phyloP scores from a whole-genome alignment of 805 yeast genomes.

The Ogataea corticis region DNA sequence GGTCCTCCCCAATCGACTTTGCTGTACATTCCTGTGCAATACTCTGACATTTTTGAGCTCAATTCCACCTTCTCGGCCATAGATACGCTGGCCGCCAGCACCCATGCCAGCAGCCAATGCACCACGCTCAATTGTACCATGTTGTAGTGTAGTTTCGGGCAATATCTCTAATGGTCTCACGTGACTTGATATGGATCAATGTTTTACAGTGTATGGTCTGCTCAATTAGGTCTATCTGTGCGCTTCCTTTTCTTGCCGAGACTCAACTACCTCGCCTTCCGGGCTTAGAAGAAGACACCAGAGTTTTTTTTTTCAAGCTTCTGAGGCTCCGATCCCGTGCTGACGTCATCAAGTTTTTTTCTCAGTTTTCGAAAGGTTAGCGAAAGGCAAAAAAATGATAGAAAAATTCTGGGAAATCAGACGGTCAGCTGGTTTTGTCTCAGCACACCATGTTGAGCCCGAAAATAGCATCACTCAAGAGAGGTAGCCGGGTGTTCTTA shows the following conservation, averaged over 20 bases:
- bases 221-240: too few species aligned
- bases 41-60: conserved; percentile 54
- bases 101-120: conserved; percentile 4
- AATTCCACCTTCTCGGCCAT: conserved; percentile 51
- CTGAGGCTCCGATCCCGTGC: not conserved
- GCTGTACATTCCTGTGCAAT: conserved; percentile 89
- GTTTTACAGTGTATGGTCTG: too few species aligned
- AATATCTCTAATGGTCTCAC: not conserved
- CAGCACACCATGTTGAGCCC: not conserved
- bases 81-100: conserved; percentile 11
- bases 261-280: not conserved
- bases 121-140: not conserved
- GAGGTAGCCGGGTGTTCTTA: not conserved
- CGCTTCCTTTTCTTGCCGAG: not conserved
- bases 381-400: not conserved
- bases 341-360: not conserved
- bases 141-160: not conserved
- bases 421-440: not conserved
- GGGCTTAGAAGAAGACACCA: not conserved
- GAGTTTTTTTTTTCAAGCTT: not conserved
- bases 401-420: not conserved
- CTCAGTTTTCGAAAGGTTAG: not conserved
- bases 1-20: conserved; percentile 86
- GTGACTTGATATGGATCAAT: too few species aligned
- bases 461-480: not conserved